A percentile compares a stretch with the other conserved stretches of the same genome.
Conservation (phyloP, 805 yeast species). For the Kazachstania taianensis region DNA sequence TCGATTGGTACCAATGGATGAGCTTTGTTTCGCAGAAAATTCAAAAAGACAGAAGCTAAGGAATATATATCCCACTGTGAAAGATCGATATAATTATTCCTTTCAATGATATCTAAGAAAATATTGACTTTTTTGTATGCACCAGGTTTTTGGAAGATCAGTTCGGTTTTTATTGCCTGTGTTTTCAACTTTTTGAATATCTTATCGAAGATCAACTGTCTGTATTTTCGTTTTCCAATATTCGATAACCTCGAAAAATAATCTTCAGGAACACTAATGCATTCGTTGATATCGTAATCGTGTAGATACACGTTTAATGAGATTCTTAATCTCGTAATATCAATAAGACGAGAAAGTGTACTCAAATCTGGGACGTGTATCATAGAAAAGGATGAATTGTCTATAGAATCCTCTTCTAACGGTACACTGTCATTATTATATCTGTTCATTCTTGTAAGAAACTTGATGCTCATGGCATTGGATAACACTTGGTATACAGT, state of each 20-base stretch:
- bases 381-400: conserved; percentile 11
- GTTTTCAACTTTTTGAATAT: conserved; percentile 38
- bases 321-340: conserved; percentile 66
- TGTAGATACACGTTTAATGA: conserved; percentile 65
- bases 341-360: conserved; percentile 52
- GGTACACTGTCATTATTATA: conserved; percentile 7
- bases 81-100: conserved; percentile 49
- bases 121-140: conserved; percentile 37
- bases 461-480: conserved; percentile 47
- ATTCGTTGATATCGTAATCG: conserved; percentile 45
- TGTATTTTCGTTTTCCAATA: conserved; percentile 28
- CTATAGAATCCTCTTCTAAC: conserved; percentile 7
- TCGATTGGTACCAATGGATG: conserved; percentile 43
- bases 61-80: conserved; percentile 54
- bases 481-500: conserved; percentile 63
- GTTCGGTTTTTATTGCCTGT: conserved; percentile 35
- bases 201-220: conserved; percentile 38
- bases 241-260: conserved; percentile 23
- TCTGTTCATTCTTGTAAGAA: conserved; percentile 18
- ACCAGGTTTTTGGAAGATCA: conserved; percentile 49
- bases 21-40: conserved; percentile 43
- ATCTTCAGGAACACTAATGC: conserved; percentile 38
- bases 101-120: conserved; percentile 38
- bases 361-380: conserved; percentile 40
- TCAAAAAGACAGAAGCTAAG: conserved; percentile 34